Evolutionary conservation across 208 protist species (phyloP).

Genomic region (Acanthamoeba healyi): DNA sequence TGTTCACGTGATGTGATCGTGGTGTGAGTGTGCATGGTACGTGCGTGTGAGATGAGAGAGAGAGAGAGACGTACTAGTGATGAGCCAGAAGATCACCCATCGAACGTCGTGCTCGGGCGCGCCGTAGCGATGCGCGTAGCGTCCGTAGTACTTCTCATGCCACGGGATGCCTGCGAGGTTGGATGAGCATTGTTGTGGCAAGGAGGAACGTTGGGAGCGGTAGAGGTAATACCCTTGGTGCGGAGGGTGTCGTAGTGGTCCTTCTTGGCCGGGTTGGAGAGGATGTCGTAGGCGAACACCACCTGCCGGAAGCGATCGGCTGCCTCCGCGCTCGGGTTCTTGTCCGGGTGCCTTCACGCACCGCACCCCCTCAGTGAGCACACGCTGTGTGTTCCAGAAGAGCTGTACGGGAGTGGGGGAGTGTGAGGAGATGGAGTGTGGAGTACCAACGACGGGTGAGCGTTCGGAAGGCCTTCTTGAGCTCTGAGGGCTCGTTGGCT

Average conservation of each 20-base stretch:
- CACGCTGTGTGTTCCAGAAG: not conserved
- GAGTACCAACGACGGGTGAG: not conserved
- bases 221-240: not conserved
- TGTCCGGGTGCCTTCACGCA: conserved; percentile 65
- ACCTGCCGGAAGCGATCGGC: not conserved
- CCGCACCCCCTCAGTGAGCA: not conserved
- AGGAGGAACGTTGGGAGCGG: not conserved
- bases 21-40: not conserved
- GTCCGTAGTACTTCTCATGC: conserved; percentile 68
- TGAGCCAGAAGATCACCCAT: conserved; percentile 71
- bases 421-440: not conserved
- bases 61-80: conserved; percentile 18
- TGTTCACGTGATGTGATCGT: not conserved
- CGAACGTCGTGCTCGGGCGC: conserved; percentile 71
- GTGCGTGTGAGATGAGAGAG: not conserved
- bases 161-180: conserved; percentile 59
- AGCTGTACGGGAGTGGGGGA: not conserved
- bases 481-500: not conserved
- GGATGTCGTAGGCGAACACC: conserved; percentile 68
- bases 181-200: not conserved
- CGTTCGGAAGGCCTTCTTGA: conserved; percentile 33
- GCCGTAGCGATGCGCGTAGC: conserved; percentile 66
- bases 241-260: not conserved
- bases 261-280: conserved; percentile 11
- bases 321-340: conserved; percentile 42